phyloP scores from a whole-genome alignment of 2,329 filamentous ascomycete species.

The Fusarium sp. region DNA sequence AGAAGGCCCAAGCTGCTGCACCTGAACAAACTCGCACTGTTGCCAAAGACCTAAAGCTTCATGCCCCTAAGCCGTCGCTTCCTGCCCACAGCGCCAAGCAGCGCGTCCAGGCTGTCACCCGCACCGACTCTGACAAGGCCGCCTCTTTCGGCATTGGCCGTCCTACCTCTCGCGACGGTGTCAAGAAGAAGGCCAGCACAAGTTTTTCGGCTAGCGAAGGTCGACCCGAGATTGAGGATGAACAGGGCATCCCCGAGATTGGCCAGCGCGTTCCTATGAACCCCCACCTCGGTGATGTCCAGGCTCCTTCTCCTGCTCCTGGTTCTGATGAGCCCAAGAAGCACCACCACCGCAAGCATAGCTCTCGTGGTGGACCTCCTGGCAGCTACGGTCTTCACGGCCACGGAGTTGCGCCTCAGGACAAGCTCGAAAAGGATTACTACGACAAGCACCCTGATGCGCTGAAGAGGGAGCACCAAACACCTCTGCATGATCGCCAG shows the following conservation, averaged over 20 bases:
- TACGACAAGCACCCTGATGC: constrained; percentile 92
- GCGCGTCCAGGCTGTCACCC: constrained; percentile 85
- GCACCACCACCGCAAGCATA: constrained; percentile 78
- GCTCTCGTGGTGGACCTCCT: constrained; percentile 78
- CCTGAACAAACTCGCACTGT: constrained; percentile 83
- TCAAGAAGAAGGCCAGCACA: constrained; percentile 75
- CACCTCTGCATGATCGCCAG: constrained; percentile 66
- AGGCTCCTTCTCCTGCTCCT: constrained; percentile 88
- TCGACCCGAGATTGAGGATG: constrained; percentile 70
- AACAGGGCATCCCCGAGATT: constrained; percentile 92
- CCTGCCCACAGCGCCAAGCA: constrained; percentile 85
- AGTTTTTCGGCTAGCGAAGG: constrained; percentile 64
- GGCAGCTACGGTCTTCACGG: constrained; percentile 95
- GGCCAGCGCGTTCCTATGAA: constrained; percentile 95
- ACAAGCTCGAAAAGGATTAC: constrained; percentile 91
- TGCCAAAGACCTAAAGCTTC: constrained; percentile 83
- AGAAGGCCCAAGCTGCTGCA: constrained; percentile 54
- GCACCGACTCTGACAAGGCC: constrained; percentile 89
- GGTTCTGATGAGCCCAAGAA: constrained; percentile 57
- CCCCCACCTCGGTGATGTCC: constrained; percentile 91
- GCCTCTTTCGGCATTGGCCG: constrained; percentile 87
- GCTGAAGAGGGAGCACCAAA: constrained; percentile 77
- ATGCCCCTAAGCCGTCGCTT: constrained; percentile 89
- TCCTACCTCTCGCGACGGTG: constrained; percentile 62
- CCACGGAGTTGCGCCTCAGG: constrained; percentile 79